These are phyloP conservation scores for Cydonia oblonga DNA, from an alignment of 331 rosid genomes.

Conservation along the genomic window DNA sequence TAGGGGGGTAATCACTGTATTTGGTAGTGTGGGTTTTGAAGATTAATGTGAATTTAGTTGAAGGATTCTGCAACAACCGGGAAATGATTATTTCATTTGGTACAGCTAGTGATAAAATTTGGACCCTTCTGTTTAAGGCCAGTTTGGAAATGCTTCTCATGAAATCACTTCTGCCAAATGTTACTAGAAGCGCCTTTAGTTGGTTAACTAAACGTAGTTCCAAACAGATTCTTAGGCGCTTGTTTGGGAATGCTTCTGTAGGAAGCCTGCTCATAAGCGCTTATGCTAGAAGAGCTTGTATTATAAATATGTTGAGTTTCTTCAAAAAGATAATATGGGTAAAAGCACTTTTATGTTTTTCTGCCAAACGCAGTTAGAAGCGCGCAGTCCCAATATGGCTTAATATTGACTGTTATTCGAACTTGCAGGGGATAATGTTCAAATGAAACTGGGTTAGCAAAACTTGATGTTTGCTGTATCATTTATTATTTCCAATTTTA, in stretches of 20 bases:
- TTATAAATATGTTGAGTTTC: background rate
- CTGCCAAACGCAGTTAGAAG: background rate
- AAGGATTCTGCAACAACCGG: no score
- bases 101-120: no score
- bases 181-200: background rate
- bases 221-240: background rate
- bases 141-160: background rate
- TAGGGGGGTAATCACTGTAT: no score
- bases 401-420: background rate
- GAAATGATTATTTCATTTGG: no score
- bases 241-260: background rate
- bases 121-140: no score
- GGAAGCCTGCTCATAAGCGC: background rate
- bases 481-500: background rate
- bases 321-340: background rate
- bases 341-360: background rate
- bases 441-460: background rate
- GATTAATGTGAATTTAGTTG: no score
- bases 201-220: background rate
- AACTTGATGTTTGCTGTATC: background rate
- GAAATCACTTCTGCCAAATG: background rate
- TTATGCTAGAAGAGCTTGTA: background rate
- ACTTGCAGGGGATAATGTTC: background rate
- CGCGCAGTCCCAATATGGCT: background rate
- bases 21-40: no score